Base-by-base conservation (phyloP, 2,329 filamentous ascomycete genomes). In the Mycocentrospora acerina region DNA sequence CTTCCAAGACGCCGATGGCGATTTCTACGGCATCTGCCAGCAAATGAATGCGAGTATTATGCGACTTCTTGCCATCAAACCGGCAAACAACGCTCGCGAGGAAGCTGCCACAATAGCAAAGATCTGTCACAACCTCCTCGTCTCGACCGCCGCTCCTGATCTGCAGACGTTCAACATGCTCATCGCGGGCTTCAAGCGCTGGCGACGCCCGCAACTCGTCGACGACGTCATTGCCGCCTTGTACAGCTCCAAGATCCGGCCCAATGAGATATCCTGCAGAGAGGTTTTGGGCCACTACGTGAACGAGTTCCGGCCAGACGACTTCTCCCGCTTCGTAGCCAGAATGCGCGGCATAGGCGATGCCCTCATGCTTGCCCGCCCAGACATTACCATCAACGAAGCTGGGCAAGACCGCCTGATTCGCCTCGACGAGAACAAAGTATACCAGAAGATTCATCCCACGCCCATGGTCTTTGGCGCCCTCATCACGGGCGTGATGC, bases 131-230 rank as follows among this genome's bases (percentile, higher is more conserved):
- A 88, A 88, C 56, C 68, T 93, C 3, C 73, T 88, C 12, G 69
- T 80, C 3, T 81, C 80, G 2, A 62, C 75, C 2, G 71, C 79
- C 13, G 78, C 81, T 0, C 85, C 86, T 0, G 80, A 80, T 45
- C 76, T 86, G 24, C 74, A 81, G 48, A 88, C 83, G 3, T 88
- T 83, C 69, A 90, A 90, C 57, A 75, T 77, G 10, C 73, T 93
- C 17, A 76, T 91, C 3, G 62, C 78, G n/a, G 78, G 79, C n/a
- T 81, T 91, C 34, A 51, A 46, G 32, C 50, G 54, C 24, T 64
- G 58, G 51, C 42, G 53, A 26, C 51, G 47, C n/a, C 42, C 40
- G 9, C 35, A 46, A 1, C 35, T 68, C 26, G 48, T 57, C n/a
- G 48, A 62, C 24, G 27, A 45, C 24, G 53, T 69, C 15, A 62